A percentile compares a stretch with the other conserved stretches of the same genome.
Evolutionary conservation across 2,329 filamentous ascomycete genomes (phyloP).

Genomic region (Colletotrichum tofieldiae): DNA sequence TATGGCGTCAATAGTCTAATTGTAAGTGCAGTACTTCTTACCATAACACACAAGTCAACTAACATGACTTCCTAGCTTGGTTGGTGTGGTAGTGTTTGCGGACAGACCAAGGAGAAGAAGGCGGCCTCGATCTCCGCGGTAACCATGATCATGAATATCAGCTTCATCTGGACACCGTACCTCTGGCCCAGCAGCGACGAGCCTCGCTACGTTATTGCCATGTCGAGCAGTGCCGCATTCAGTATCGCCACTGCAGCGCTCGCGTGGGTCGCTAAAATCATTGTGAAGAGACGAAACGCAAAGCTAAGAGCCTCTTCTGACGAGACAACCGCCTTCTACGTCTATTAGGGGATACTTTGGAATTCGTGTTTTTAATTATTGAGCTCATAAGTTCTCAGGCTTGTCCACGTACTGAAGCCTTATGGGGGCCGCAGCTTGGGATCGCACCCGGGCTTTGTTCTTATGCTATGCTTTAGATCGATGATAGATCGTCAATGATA

Average conservation of each 20-base stretch:
- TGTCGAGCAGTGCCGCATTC: constrained; percentile 52
- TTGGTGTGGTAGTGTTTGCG: constrained; percentile 56
- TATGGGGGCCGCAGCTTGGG: no score
- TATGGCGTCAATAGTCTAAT: constrained; percentile 56
- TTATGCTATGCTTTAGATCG: neutral
- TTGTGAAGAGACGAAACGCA: constrained; percentile 55
- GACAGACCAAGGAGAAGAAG: constrained; percentile 62
- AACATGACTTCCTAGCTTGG: constrained; percentile 44
- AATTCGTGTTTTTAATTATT: neutral
- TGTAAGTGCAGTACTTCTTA: constrained; percentile 22
- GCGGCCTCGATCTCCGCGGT: constrained; percentile 54
- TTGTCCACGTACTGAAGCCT: neutral
- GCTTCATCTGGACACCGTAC: constrained; percentile 61
- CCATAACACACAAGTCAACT: constrained; percentile 36
- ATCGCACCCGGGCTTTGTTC: neutral
- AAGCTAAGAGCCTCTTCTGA: constrained; percentile 48
- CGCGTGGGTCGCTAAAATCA: constrained; percentile 56
- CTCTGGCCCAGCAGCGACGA: constrained; percentile 57
- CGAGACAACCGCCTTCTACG: constrained; percentile 48
- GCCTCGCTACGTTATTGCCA: constrained; percentile 58
- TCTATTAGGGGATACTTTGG: constrained; percentile 41
- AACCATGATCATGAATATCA: constrained; percentile 47
- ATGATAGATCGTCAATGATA: neutral
- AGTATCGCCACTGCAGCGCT: constrained; percentile 53
- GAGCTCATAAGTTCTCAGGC: no score